Percentiles rank a stretch among this genome's conserved stretches.
Evolutionary conservation across 2,329 filamentous ascomycete species (phyloP).

Genomic region (Didymella glomerata): DNA sequence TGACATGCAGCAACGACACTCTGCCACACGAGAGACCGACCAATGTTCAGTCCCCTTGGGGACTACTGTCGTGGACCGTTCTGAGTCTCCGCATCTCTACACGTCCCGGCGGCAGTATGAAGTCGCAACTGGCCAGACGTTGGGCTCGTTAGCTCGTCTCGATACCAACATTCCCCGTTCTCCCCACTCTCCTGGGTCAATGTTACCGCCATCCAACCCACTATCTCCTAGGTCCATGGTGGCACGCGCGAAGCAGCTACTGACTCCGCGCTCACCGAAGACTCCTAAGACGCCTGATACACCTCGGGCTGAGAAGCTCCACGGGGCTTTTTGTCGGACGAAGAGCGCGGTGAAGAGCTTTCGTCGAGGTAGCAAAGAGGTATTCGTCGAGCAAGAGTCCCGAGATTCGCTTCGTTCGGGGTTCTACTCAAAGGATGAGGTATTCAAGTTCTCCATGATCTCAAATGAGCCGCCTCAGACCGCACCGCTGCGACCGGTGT

Average conservation of each 20-base stretch:
- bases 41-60: not conserved
- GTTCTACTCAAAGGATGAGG: not conserved
- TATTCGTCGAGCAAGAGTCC: not conserved
- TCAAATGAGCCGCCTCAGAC: constrained; percentile 1
- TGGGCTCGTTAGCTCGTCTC: constrained; percentile 3
- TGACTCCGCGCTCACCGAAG: not conserved
- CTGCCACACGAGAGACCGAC: not conserved
- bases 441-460: not conserved
- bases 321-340: not conserved
- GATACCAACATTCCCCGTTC: not conserved
- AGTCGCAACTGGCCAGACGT: constrained; percentile 1
- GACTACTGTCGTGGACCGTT: not conserved
- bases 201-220: not conserved
- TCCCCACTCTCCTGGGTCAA: not conserved
- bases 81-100: not conserved
- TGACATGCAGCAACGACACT: not conserved
- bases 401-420: not conserved
- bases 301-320: not conserved
- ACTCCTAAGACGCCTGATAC: not conserved
- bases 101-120: not conserved
- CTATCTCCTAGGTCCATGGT: not conserved
- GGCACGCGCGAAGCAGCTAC: not conserved
- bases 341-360: not conserved
- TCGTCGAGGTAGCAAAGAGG: not conserved
- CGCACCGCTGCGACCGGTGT: not conserved